Conservation (phyloP, 208 protist genomes). For the Acanthamoeba royreba region DNA sequence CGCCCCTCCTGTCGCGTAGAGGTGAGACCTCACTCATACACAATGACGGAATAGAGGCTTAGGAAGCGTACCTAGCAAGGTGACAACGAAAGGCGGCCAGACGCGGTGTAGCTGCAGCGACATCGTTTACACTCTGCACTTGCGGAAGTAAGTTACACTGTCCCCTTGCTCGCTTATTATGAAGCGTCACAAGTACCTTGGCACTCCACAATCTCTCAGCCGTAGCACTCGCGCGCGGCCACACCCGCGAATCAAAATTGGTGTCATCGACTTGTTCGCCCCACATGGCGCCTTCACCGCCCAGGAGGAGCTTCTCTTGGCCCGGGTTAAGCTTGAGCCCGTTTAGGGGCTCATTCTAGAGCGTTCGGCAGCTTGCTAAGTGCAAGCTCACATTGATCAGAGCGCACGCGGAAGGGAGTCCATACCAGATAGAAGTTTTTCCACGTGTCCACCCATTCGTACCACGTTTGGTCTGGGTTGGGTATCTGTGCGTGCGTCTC, state of each 20-base stretch:
- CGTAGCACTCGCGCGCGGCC: slow-evolving; percentile 55
- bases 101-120: background rate
- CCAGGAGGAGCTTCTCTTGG: slow-evolving; percentile 44
- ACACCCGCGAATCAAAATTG: slow-evolving; percentile 51
- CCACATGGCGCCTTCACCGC: slow-evolving; percentile 68
- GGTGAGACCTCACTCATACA: no score
- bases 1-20: slow-evolving; percentile 19
- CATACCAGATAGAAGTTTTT: slow-evolving; percentile 54
- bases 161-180: no score
- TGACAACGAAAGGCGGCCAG: background rate
- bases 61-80: background rate
- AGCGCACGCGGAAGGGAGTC: background rate
- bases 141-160: no score
- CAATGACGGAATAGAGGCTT: background rate
- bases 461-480: background rate
- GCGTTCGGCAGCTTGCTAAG: background rate
- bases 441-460: slow-evolving; percentile 63
- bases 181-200: background rate
- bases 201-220: slow-evolving; percentile 63
- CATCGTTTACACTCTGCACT: slow-evolving; percentile 13
- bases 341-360: slow-evolving; percentile 43
- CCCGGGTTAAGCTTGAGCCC: background rate
- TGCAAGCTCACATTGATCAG: background rate
- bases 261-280: slow-evolving; percentile 61
- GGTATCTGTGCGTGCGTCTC: no score